phyloP scores from a whole-genome alignment of 192 early-diverging fungal species.

The Oehlia diaphana region DNA sequence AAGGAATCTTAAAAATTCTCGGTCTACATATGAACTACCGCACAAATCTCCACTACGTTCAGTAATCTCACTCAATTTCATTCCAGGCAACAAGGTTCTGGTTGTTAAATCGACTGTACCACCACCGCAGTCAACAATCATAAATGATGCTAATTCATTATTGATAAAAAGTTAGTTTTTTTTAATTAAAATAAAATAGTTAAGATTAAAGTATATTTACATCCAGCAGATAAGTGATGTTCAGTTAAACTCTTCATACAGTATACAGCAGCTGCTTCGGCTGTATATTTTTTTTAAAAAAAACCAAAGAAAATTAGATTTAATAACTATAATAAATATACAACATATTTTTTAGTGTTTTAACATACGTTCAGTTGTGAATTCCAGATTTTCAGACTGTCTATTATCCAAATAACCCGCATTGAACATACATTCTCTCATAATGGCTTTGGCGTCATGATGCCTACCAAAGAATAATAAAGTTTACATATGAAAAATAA shows the following conservation, averaged over 20 bases:
- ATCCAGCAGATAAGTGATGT: constrained; percentile 12
- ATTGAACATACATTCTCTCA: constrained; percentile 53
- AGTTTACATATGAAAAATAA: not conserved
- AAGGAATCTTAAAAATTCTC: constrained; percentile 48
- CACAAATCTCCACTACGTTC: constrained; percentile 37
- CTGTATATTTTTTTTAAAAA: not conserved
- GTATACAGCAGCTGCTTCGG: constrained; percentile 28
- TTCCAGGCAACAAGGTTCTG: constrained; percentile 20
- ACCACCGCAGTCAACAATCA: constrained; percentile 49
- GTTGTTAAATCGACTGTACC: constrained; percentile 50
- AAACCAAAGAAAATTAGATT: not conserved
- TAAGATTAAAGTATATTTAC: constrained; percentile 12
- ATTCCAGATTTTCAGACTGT: constrained; percentile 21
- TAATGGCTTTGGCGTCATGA: constrained; percentile 47
- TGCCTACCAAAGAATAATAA: not conserved
- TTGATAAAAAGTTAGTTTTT: not conserved
- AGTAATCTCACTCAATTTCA: constrained; percentile 41
- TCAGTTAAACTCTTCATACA: constrained; percentile 24
- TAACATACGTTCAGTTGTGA: constrained; percentile 23
- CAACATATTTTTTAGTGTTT: not conserved
- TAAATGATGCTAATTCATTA: constrained; percentile 31
- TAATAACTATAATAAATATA: not conserved
- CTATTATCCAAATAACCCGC: constrained; percentile 47
- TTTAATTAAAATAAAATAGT: too few species aligned
- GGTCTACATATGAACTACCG: constrained; percentile 50